phyloP scores from a whole-genome alignment of 2,329 filamentous ascomycete species.

The Fusarium sp. region DNA sequence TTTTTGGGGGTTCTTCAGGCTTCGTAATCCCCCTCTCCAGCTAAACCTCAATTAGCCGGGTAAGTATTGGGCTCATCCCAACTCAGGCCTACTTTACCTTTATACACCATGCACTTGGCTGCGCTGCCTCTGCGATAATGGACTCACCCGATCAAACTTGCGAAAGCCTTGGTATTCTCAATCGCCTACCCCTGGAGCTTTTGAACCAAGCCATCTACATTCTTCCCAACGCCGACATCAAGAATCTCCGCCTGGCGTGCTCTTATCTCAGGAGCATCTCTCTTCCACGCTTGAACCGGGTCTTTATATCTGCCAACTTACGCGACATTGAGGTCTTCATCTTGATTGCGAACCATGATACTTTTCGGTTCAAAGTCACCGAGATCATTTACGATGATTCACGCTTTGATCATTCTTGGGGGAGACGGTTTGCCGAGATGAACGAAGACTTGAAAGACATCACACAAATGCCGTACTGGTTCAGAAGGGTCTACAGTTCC shows the following conservation, averaged over 20 bases:
- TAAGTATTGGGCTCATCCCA: too few species aligned
- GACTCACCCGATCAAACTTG: accelerated
- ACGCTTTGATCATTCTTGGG: not conserved
- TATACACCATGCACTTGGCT: not conserved
- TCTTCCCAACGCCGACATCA: constrained; percentile 9
- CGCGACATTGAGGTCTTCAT: constrained; percentile 32
- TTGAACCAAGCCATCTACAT: not conserved
- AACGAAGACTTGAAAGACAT: not conserved
- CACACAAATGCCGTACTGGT: not conserved
- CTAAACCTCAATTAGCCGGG: not conserved
- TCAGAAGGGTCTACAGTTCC: not conserved
- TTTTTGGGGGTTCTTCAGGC: not conserved
- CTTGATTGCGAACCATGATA: constrained; percentile 21
- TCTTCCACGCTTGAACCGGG: not conserved
- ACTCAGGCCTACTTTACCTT: not conserved
- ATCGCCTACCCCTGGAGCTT: not conserved
- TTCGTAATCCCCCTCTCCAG: not conserved
- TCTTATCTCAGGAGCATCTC: not conserved
- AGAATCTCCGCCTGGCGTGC: constrained; percentile 13
- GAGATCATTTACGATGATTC: constrained; percentile 39
- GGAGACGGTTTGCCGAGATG: accelerated
- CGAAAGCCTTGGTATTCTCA: accelerated
- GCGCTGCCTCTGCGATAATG: accelerated
- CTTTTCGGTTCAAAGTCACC: constrained; percentile 6
- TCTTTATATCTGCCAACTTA: constrained; percentile 32